Percentiles rank a stretch among this genome's conserved stretches.
phyloP scores from a whole-genome alignment of 2,329 filamentous ascomycete genomes.

The Fusarium setosum region DNA sequence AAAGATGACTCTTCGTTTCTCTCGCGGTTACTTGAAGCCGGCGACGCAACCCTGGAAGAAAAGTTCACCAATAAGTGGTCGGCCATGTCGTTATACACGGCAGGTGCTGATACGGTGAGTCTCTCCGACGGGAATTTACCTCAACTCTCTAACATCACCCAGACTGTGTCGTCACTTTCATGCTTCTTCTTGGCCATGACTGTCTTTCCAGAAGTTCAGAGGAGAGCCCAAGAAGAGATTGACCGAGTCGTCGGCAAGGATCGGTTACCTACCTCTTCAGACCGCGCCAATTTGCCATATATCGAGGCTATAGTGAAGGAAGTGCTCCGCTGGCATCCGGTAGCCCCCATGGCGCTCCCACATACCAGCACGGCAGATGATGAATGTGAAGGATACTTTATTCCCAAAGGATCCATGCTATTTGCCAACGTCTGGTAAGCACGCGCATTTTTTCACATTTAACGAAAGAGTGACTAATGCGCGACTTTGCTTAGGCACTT shows the following conservation, averaged over 20 bases:
- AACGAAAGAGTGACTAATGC: neutral
- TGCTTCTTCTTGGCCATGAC: slow-evolving; percentile 34
- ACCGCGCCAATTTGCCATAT: slow-evolving; percentile 42
- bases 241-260: slow-evolving; percentile 40
- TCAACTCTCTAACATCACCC: neutral
- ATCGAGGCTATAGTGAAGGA: slow-evolving; percentile 46
- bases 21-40: slow-evolving; percentile 7
- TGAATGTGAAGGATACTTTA: slow-evolving; percentile 34
- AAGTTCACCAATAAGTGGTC: slow-evolving; percentile 33
- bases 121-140: neutral
- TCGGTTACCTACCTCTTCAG: slow-evolving; percentile 36
- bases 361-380: slow-evolving; percentile 49
- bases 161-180: slow-evolving; percentile 31
- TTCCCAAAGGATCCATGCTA: slow-evolving; percentile 37
- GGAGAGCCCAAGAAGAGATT: slow-evolving; percentile 34
- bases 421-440: slow-evolving; percentile 34
- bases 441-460: neutral
- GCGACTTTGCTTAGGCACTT: slow-evolving; percentile 21
- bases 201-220: slow-evolving; percentile 17
- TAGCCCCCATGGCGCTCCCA: slow-evolving; percentile 50
- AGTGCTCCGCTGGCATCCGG: slow-evolving; percentile 41
- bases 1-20: slow-evolving; percentile 23
- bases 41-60: slow-evolving; percentile 17
- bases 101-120: slow-evolving; percentile 34
- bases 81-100: slow-evolving; percentile 31